Percentiles rank a stretch among this genome's conserved stretches.
phyloP scores from a whole-genome alignment of 805 yeast species.

The Debaryomyces castellii region DNA sequence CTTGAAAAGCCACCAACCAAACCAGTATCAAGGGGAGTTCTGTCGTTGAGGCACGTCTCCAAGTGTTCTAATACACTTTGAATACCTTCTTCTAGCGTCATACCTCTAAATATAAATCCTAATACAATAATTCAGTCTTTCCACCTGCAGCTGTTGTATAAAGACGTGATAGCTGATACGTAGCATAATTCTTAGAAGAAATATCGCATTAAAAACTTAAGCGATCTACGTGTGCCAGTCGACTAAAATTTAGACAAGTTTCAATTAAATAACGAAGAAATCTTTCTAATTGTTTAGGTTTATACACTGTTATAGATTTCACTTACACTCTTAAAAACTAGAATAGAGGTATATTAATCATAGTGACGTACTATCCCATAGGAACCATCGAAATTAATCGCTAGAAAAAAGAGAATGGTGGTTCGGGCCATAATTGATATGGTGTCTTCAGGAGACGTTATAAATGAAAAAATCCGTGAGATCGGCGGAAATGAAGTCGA shows the following conservation, averaged over 20 bases:
- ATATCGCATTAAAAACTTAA: too few species aligned
- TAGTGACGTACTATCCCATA: background rate
- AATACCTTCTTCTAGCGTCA: background rate
- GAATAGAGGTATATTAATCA: background rate
- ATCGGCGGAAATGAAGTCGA: background rate
- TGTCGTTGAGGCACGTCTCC: background rate
- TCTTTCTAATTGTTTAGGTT: background rate
- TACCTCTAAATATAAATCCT: background rate
- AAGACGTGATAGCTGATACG: too few species aligned
- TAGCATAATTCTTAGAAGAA: too few species aligned
- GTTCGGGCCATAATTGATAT: background rate
- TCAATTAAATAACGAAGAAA: background rate
- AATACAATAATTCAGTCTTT: background rate
- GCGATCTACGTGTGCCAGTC: too few species aligned
- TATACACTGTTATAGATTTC: background rate
- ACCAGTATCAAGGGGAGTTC: background rate
- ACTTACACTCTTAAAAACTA: background rate
- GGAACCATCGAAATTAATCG: background rate
- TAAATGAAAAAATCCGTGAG: background rate
- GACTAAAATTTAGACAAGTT: background rate
- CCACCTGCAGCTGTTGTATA: too few species aligned
- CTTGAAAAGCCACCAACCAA: background rate
- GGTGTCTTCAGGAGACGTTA: background rate
- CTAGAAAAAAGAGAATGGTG: background rate
- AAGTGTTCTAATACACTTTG: background rate